Evolutionary conservation across 345 rosid genomes (phyloP), one percentile per base, ranked within the genome.

Genomic region (Iberis pinnata): DNA sequence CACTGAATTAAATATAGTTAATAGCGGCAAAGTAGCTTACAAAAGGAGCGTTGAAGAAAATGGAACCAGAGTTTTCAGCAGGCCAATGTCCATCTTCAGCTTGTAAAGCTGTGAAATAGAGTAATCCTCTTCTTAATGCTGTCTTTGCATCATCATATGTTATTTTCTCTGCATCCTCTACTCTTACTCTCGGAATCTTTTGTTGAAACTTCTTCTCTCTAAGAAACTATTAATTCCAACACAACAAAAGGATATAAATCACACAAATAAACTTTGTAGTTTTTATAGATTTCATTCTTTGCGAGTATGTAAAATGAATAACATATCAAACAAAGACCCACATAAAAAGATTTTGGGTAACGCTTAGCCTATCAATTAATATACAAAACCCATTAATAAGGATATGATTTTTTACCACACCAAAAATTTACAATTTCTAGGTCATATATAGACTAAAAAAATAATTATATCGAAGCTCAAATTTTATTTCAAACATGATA

Each of bases 31-130:
- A 9, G n/a, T n/a, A n/a, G n/a, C 56, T 64, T 4, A 76, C 80
- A 66, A 71, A 40, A 1, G 78, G 87, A 9, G 83, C 80, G 12
- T 67, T 61, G 39, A 78, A 76, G 58, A 78, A 81, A 61, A 68
- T 49, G 6, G 75, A 75, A 11, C 87, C 83, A 12, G 79, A 69
- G 25, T 59, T 64, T 33, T 59, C 74, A 8, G 70, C 50, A 3
- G 70, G 70, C 74, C 74, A 70, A 15, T 70, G 62, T 27, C 74
- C 70, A 64, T 70, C 70, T 8, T 45, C 49, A 14, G 70, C 12
- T 3, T 70, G 70, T 18, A 61, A 64, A 0, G 74, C 70, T 3
- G 70, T 49, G 27, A 59, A 15, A 53, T 64, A 70, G 1, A 7
- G 59, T 40, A 64, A 9, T 2, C 70, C 70, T 54, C 69, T 70